phyloP scores from a whole-genome alignment of 768 basidiomycete species.

The Leccinum disarticulatum region DNA sequence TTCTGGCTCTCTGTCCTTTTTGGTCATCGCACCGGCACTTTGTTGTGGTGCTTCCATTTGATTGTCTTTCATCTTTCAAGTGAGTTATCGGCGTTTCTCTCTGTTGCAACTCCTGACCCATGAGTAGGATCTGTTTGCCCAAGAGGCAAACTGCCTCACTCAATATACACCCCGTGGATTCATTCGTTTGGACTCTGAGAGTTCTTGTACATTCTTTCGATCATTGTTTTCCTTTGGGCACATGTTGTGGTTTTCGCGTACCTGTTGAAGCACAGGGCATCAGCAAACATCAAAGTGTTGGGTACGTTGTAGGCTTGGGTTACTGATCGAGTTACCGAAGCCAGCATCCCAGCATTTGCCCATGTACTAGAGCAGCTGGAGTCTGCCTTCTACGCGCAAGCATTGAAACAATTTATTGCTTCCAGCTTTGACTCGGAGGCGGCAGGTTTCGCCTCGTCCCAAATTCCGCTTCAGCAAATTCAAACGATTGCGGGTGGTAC shows the following conservation, averaged over 20 bases:
- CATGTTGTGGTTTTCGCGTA: conserved; percentile 5
- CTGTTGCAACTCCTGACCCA: not conserved
- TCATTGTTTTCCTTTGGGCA: not conserved
- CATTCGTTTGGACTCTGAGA: conserved; percentile 28
- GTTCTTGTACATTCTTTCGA: conserved; percentile 1
- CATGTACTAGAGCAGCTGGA: conserved; percentile 76
- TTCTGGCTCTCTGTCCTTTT: not conserved
- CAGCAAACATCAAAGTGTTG: conserved; percentile 46
- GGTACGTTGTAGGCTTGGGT: conserved; percentile 42
- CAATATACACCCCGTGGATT: conserved; percentile 12
- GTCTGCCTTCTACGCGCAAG: conserved; percentile 65
- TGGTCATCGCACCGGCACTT: not conserved
- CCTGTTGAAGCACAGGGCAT: conserved; percentile 8
- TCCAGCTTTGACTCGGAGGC: conserved; percentile 59
- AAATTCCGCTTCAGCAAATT: conserved; percentile 62
- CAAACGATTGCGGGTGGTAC: conserved; percentile 58
- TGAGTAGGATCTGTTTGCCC: not conserved
- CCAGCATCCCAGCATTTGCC: conserved; percentile 58
- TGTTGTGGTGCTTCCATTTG: conserved; percentile 3
- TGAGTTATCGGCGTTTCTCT: not conserved
- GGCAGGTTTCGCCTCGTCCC: conserved; percentile 61
- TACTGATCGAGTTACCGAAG: not conserved
- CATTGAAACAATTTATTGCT: conserved; percentile 60
- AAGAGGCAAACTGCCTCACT: conserved; percentile 37
- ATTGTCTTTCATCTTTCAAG: not conserved